phyloP scores from a whole-genome alignment of 2,329 filamentous ascomycete genomes.

The Teratosphaeria gauchensis region DNA sequence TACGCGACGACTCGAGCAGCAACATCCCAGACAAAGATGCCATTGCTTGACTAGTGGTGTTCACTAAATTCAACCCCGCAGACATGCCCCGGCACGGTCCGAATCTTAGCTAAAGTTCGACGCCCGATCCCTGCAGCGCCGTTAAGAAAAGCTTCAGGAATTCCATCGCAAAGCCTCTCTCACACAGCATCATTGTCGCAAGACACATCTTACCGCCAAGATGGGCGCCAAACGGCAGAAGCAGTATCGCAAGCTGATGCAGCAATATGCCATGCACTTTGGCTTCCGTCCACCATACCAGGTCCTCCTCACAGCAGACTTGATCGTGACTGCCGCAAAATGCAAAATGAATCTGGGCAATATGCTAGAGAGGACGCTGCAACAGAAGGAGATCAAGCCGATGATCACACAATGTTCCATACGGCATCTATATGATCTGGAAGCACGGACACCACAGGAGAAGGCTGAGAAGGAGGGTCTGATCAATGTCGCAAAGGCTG shows the following conservation, averaged over 20 bases:
- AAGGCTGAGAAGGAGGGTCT: conserved; percentile 39
- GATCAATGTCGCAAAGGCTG: conserved; percentile 64
- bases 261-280: conserved; percentile 78
- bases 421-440: conserved; percentile 60
- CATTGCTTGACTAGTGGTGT: neutral
- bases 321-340: conserved; percentile 68
- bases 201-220: conserved; percentile 18
- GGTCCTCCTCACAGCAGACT: conserved; percentile 76
- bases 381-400: conserved; percentile 68
- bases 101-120: neutral
- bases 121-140: neutral
- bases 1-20: neutral
- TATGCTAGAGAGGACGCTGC: conserved; percentile 70
- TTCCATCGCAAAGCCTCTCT: neutral
- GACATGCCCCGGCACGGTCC: neutral
- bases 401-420: conserved; percentile 78
- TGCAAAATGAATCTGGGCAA: conserved; percentile 85
- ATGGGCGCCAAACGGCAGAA: conserved; percentile 63
- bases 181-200: neutral
- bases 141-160: neutral
- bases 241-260: conserved; percentile 85
- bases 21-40: neutral
- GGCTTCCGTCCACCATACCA: conserved; percentile 80
- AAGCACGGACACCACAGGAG: conserved; percentile 13
- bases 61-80: neutral